phyloP scores from a whole-genome alignment of 768 basidiomycete species.

The Leccinum obscurum region DNA sequence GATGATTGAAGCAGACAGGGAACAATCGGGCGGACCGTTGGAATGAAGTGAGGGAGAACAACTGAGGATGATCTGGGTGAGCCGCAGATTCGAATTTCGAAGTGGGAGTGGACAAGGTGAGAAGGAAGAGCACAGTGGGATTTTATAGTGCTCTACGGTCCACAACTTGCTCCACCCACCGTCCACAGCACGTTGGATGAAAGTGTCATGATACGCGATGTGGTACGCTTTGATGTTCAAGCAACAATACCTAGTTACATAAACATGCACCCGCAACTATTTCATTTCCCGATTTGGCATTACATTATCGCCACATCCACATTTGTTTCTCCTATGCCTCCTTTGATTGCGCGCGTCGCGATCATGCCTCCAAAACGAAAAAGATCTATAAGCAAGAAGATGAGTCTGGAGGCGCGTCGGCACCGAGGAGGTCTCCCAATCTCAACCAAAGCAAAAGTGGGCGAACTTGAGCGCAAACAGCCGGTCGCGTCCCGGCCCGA shows the following conservation, averaged over 20 bases:
- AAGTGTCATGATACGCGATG: background rate
- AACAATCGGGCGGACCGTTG: background rate
- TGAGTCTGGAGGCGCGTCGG: slow-evolving; percentile 33
- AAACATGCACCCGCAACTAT: background rate
- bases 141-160: no score
- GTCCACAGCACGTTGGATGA: background rate
- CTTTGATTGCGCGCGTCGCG: background rate
- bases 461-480: slow-evolving; percentile 20
- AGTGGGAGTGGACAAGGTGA: no score
- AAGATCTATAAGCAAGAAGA: slow-evolving; percentile 34
- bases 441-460: slow-evolving; percentile 23
- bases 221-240: slow-evolving; percentile 7
- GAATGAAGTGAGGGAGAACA: background rate
- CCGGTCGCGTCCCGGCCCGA: slow-evolving; percentile 19
- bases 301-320: background rate
- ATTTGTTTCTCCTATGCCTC: background rate
- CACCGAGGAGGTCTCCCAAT: slow-evolving; percentile 26
- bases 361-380: slow-evolving; percentile 27
- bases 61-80: background rate
- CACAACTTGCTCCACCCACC: background rate
- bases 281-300: background rate
- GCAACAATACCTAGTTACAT: background rate
- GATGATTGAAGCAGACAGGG: background rate
- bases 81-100: background rate
- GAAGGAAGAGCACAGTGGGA: no score